phyloP scores from a whole-genome alignment of 2,329 filamentous ascomycete genomes.

The Emericellopsis atlantica region DNA sequence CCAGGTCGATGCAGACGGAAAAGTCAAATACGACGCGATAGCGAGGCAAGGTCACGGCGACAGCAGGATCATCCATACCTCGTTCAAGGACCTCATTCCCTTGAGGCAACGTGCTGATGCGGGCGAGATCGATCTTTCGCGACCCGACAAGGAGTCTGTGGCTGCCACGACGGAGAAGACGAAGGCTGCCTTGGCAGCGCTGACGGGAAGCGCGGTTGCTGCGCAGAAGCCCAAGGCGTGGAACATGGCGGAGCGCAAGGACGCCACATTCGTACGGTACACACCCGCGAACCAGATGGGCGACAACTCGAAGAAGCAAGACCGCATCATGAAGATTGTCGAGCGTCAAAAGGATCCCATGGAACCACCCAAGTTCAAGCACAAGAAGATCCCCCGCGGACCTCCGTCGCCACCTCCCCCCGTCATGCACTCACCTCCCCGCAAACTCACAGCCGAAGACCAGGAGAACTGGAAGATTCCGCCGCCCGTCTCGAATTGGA shows the following conservation, averaged over 20 bases:
- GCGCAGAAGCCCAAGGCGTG: slow-evolving; percentile 96
- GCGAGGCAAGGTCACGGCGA: slow-evolving; percentile 79
- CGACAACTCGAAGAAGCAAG: slow-evolving; percentile 70
- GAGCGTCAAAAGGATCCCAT: slow-evolving; percentile 87
- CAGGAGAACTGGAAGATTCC: slow-evolving; percentile 89
- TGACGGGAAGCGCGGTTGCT: slow-evolving; percentile 76
- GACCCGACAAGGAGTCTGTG: slow-evolving; percentile 77
- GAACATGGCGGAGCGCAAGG: slow-evolving; percentile 64
- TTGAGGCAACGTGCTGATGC: slow-evolving; percentile 85
- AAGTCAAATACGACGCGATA: slow-evolving; percentile 94
- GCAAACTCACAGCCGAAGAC: slow-evolving; percentile 92
- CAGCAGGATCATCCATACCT: slow-evolving; percentile 77
- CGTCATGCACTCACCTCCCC: slow-evolving; percentile 85
- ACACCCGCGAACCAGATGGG: slow-evolving; percentile 97
- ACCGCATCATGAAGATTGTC: slow-evolving; percentile 97
- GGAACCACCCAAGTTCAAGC: slow-evolving; percentile 97
- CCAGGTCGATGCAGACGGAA: slow-evolving; percentile 81
- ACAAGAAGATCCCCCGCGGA: slow-evolving; percentile 93
- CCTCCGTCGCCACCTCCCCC: slow-evolving; percentile 88
- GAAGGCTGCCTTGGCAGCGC: slow-evolving; percentile 66
- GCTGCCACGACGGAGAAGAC: slow-evolving; percentile 77
- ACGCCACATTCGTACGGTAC: slow-evolving; percentile 89
- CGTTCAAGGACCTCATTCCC: slow-evolving; percentile 94
- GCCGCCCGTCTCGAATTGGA: slow-evolving; percentile 94
- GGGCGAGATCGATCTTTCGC: slow-evolving; percentile 76